These are phyloP conservation scores for Arbutus unedo DNA, from an alignment of 148 eudicot species.

Conservation along the genomic window DNA sequence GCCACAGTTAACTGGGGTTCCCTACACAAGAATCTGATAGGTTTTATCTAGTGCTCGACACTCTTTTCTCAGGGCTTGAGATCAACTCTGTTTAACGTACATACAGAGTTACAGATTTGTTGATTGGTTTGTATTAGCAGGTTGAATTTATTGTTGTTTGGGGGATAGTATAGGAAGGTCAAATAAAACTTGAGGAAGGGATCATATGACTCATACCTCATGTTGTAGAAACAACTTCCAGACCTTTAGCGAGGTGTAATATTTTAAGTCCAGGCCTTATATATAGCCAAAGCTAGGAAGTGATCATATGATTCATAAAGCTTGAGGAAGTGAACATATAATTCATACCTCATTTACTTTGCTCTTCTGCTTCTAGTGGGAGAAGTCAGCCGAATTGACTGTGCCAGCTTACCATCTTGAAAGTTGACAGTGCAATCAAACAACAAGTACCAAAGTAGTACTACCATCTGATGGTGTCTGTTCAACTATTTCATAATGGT, in stretches of 20 bases:
- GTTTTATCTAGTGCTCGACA: neutral
- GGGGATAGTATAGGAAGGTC: neutral
- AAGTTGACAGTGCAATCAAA: neutral
- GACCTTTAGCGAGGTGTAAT: neutral
- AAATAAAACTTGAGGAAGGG: neutral
- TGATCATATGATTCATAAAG: too few species aligned
- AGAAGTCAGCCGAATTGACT: neutral
- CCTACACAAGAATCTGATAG: neutral
- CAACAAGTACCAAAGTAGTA: neutral
- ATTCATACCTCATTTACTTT: neutral
- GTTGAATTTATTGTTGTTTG: neutral
- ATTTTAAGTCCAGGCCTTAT: neutral
- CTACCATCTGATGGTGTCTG: neutral
- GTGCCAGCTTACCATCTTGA: neutral
- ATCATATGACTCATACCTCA: neutral
- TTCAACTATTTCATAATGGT: neutral
- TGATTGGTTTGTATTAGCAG: neutral
- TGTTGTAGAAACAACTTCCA: neutral
- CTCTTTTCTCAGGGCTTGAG: neutral
- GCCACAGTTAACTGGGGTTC: neutral
- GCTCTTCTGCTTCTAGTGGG: neutral
- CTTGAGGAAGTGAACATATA: too few species aligned
- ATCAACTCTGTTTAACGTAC: neutral
- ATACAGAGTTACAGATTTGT: neutral
- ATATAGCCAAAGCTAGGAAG: neutral